Conservation (phyloP, 2,329 filamentous ascomycete genomes). For the Penicillium capsulatum region DNA sequence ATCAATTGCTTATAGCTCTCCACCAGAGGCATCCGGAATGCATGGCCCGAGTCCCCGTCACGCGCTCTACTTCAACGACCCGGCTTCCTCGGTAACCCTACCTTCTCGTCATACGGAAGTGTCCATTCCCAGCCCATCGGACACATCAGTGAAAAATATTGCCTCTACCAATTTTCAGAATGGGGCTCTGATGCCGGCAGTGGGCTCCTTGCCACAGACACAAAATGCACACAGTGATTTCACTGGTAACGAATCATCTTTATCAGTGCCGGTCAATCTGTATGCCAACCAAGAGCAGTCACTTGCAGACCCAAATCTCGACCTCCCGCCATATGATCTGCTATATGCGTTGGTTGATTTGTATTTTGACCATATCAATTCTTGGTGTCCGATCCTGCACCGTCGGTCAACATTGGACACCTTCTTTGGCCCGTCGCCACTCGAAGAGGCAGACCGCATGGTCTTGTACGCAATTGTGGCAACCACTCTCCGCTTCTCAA, state of each 20-base stretch:
- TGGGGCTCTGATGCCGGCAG: conserved; percentile 18
- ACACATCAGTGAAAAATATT: conserved; percentile 28
- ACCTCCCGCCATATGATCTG: conserved; percentile 70
- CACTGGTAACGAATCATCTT: conserved; percentile 47
- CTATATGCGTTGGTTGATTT: conserved; percentile 69
- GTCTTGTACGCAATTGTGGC: conserved; percentile 85
- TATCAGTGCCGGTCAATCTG: conserved; percentile 59
- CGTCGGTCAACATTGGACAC: conserved; percentile 75
- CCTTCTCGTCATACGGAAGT: conserved; percentile 46
- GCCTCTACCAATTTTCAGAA: conserved; percentile 22
- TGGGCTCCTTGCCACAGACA: conserved; percentile 21
- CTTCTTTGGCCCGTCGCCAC: conserved; percentile 69
- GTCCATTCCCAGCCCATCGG: conserved; percentile 38
- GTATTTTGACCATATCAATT: conserved; percentile 76
- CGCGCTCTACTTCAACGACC: conserved; percentile 60
- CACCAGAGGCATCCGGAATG: conserved; percentile 48
- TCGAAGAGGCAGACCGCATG: conserved; percentile 78
- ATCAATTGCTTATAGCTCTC: conserved; percentile 43
- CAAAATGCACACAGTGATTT: conserved; percentile 30
- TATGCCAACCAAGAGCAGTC: conserved; percentile 47
- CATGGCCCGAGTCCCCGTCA: conserved; percentile 56
- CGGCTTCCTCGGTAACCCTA: conserved; percentile 46
- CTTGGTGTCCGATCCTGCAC: conserved; percentile 87
- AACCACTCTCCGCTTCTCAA: conserved; percentile 79
- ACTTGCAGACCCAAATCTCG: conserved; percentile 54